Evolutionary conservation across 1,284 basidiomycete species (phyloP).

Genomic region (Apiotrichum montevideense): DNA sequence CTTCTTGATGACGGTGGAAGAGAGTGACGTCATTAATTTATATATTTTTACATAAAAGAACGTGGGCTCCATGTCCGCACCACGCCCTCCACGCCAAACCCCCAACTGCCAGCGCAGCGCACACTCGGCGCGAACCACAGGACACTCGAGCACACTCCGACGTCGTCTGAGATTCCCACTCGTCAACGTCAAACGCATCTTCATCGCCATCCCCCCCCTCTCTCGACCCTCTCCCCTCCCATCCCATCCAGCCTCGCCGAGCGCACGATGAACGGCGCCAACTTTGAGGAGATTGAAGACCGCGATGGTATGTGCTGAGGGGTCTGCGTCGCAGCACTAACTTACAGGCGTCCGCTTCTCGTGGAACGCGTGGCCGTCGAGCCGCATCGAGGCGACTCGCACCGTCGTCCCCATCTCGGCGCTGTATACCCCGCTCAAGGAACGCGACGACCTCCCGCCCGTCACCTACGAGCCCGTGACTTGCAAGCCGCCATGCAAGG

Average conservation of each 20-base stretch:
- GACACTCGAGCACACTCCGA: no score
- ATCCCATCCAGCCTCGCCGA: neutral
- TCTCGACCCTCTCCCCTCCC: neutral
- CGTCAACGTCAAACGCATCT: neutral
- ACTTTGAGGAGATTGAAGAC: constrained; percentile 56
- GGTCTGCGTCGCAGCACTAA: neutral
- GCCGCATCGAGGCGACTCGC: constrained; percentile 92
- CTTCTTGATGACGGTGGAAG: no score
- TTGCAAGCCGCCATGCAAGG: constrained; percentile 95
- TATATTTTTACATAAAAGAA: no score
- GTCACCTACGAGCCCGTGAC: constrained; percentile 98
- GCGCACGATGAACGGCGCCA: constrained; percentile 37
- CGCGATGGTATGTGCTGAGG: constrained; percentile 52
- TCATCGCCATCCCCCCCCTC: neutral
- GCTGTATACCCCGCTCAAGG: constrained; percentile 94
- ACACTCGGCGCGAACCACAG: no score
- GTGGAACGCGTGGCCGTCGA: constrained; percentile 99
- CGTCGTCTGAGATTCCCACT: no score
- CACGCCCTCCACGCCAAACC: no score
- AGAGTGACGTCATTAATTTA: no score
- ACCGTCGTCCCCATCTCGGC: constrained; percentile 97
- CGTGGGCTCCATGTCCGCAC: no score
- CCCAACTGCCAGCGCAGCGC: no score
- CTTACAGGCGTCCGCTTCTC: constrained; percentile 74
- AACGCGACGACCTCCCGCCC: constrained; percentile 88